These are phyloP conservation scores for Aspergillus ostianus DNA, from an alignment of 495 filamentous ascomycete species.

Conservation along the genomic window DNA sequence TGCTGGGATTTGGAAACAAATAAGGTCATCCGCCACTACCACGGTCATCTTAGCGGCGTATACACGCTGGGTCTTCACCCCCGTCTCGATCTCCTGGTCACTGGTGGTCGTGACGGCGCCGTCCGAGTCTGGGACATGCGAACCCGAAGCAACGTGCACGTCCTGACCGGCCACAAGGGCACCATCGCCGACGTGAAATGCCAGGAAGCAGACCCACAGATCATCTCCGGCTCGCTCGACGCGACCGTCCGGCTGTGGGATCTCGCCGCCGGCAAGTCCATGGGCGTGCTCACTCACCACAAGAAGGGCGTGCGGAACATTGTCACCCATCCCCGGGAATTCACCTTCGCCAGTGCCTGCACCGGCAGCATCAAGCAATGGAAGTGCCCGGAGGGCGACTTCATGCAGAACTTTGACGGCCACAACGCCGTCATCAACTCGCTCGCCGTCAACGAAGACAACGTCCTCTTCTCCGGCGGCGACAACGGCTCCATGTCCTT, in stretches of 20 bases:
- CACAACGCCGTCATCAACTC: slow-evolving; percentile 97
- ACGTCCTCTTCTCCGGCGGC: slow-evolving; percentile 90
- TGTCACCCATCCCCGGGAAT: slow-evolving; percentile 84
- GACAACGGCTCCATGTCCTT: slow-evolving; percentile 97
- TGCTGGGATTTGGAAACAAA: slow-evolving; percentile 99
- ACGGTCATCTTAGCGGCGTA: slow-evolving; percentile 95
- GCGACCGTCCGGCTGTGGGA: slow-evolving; percentile 94
- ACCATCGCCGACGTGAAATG: slow-evolving; percentile 87
- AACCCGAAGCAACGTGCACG: slow-evolving; percentile 91
- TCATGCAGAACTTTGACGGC: slow-evolving; percentile 99
- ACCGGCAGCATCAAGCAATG: slow-evolving; percentile 97
- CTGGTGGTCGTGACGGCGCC: slow-evolving; percentile 91
- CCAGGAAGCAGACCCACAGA: slow-evolving; percentile 94
- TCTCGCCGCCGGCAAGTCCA: slow-evolving; percentile 91
- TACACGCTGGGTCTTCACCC: slow-evolving; percentile 91
- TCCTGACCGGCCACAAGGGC: slow-evolving; percentile 82
- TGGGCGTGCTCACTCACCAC: slow-evolving; percentile 96
- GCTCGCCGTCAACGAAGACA: slow-evolving; percentile 88
- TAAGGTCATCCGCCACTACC: slow-evolving; percentile 97
- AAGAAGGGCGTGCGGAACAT: slow-evolving; percentile 94
- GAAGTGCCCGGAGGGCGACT: slow-evolving; percentile 97
- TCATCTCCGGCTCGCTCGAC: slow-evolving; percentile 89
- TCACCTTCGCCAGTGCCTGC: slow-evolving; percentile 91
- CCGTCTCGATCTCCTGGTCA: slow-evolving; percentile 90
- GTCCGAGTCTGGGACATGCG: slow-evolving; percentile 99